A percentile compares a stretch with the other conserved stretches of the same genome.
Conservation (phyloP, 768 basidiomycete genomes). For the Termitomyces bulborhizus region DNA sequence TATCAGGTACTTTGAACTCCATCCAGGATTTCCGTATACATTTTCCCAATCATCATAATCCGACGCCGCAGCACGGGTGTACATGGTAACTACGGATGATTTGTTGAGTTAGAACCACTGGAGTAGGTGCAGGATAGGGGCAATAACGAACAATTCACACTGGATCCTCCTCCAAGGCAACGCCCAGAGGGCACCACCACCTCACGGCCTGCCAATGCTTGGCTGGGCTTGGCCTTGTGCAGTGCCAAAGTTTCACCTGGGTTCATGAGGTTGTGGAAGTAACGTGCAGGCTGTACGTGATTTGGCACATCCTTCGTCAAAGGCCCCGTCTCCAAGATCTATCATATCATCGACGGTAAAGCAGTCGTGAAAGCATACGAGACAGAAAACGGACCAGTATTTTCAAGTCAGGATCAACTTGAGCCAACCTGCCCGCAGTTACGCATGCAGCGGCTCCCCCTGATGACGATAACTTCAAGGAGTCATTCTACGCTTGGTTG, state of each 20-base stretch:
- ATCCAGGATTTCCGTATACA: slow-evolving; percentile 47
- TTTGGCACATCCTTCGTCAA: slow-evolving; percentile 37
- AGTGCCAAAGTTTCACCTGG: slow-evolving; percentile 36
- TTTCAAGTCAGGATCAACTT: slow-evolving; percentile 45
- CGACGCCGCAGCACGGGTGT: slow-evolving; percentile 52
- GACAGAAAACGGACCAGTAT: slow-evolving; percentile 36
- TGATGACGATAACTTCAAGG: slow-evolving; percentile 10
- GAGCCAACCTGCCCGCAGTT: slow-evolving; percentile 46
- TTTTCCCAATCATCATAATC: slow-evolving; percentile 64
- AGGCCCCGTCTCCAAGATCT: slow-evolving; percentile 55
- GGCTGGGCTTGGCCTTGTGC: slow-evolving; percentile 37
- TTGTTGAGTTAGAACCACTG: background rate
- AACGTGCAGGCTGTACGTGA: slow-evolving; percentile 53
- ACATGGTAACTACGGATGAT: slow-evolving; percentile 36
- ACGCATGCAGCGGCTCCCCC: slow-evolving; percentile 55
- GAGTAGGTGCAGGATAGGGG: background rate
- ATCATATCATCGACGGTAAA: background rate
- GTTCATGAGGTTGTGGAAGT: slow-evolving; percentile 32
- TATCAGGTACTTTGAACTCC: slow-evolving; percentile 52
- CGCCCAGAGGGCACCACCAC: slow-evolving; percentile 38
- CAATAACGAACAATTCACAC: slow-evolving; percentile 47
- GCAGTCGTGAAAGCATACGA: background rate
- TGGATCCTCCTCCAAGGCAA: slow-evolving; percentile 57
- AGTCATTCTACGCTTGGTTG: background rate
- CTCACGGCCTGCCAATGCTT: slow-evolving; percentile 36